Conservation (phyloP, 176 grass and related monocot species). For the Cenchrus purpureus region DNA sequence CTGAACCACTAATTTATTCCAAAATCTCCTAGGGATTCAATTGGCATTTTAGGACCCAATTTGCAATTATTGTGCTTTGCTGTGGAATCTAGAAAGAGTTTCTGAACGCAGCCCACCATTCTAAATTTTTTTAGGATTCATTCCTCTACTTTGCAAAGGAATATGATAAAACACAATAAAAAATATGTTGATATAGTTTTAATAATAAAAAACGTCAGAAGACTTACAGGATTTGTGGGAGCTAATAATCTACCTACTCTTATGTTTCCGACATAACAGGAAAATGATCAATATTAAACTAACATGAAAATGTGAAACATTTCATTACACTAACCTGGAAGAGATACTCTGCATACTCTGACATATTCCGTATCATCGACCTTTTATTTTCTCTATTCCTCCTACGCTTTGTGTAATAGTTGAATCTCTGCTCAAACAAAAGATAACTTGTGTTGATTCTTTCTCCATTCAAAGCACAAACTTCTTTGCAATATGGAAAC, state of each 20-base stretch:
- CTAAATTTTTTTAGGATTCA: slow-evolving; percentile 16
- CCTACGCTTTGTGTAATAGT: slow-evolving; percentile 65
- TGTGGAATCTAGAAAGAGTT: neutral
- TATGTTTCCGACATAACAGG: neutral
- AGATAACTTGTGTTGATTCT: slow-evolving; percentile 25
- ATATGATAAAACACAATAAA: slow-evolving; percentile 3
- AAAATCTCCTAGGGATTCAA: slow-evolving; percentile 9
- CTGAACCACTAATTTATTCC: neutral
- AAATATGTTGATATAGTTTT: slow-evolving; percentile 7
- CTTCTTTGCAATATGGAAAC: slow-evolving; percentile 16
- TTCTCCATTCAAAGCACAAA: slow-evolving; percentile 24
- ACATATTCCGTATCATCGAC: slow-evolving; percentile 61
- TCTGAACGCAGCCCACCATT: neutral
- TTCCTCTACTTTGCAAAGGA: slow-evolving; percentile 22
- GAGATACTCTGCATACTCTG: slow-evolving; percentile 75
- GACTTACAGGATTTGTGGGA: slow-evolving; percentile 19
- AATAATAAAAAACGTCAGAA: neutral
- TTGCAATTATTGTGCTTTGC: neutral
- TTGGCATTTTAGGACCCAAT: neutral
- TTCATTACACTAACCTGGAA: slow-evolving; percentile 63
- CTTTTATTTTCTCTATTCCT: slow-evolving; percentile 77
- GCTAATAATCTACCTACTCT: slow-evolving; percentile 5
- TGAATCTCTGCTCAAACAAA: slow-evolving; percentile 70
- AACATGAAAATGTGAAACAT: slow-evolving; percentile 16
- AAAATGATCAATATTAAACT: slow-evolving; percentile 7